Evolutionary conservation across 495 filamentous ascomycete species (phyloP).

Genomic region (Pseudotulostoma volvatum): DNA sequence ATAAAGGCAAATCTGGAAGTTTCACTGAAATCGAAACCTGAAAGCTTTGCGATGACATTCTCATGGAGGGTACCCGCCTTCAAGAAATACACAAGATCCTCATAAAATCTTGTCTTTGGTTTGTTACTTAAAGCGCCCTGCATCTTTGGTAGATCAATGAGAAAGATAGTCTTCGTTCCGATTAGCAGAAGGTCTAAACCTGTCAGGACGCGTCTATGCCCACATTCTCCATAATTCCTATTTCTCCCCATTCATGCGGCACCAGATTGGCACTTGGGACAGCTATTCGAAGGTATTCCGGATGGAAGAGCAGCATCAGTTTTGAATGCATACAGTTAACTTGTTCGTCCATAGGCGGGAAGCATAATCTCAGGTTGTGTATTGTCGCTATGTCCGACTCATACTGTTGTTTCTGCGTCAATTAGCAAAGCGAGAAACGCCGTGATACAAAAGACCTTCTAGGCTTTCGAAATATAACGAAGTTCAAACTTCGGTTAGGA

Average conservation of each 20-base stretch:
- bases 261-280: constrained; percentile 70
- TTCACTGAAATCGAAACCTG: constrained; percentile 57
- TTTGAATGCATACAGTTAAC: constrained; percentile 76
- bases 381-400: constrained; percentile 33
- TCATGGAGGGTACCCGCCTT: constrained; percentile 47
- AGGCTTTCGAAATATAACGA: too few species aligned
- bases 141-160: constrained; percentile 60
- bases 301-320: constrained; percentile 64
- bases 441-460: too few species aligned
- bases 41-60: constrained; percentile 39
- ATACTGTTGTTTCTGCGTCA: constrained; percentile 18
- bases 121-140: constrained; percentile 9
- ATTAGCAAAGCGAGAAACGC: too few species aligned
- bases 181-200: not conserved
- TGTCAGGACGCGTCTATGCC: constrained; percentile 1
- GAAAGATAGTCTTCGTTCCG: constrained; percentile 45
- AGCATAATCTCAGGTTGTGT: constrained; percentile 50
- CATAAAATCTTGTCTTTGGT: constrained; percentile 43
- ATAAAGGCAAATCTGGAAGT: constrained; percentile 60
- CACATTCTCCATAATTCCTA: constrained; percentile 63
- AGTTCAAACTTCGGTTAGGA: not conserved
- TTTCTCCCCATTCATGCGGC: constrained; percentile 76
- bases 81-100: constrained; percentile 57
- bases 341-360: constrained; percentile 55
- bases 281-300: constrained; percentile 49